These are phyloP conservation scores for Aegle marmelos DNA, from an alignment of 345 rosid genomes.

Conservation along the genomic window DNA sequence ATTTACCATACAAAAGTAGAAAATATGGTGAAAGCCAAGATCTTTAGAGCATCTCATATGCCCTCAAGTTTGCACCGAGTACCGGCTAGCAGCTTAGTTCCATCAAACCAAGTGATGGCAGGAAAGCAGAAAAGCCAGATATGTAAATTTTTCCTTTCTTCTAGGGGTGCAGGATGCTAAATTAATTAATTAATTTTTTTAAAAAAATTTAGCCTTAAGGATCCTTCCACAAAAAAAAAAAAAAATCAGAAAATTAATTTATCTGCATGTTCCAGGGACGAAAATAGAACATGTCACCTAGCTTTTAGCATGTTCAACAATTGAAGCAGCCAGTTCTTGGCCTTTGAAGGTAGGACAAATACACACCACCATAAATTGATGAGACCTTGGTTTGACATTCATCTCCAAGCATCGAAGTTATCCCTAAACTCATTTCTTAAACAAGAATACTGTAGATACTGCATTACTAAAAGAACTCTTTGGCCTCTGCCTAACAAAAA, in stretches of 20 bases:
- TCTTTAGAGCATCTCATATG: neutral
- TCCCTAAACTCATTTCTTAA: neutral
- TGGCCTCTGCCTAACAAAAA: neutral
- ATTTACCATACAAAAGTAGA: neutral
- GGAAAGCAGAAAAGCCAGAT: neutral
- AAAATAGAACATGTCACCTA: neutral
- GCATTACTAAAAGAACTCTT: neutral
- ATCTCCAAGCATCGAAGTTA: neutral
- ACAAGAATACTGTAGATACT: neutral
- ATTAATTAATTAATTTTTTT: too few species aligned
- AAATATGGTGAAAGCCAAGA: neutral
- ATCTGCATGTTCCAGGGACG: neutral
- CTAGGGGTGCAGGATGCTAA: neutral
- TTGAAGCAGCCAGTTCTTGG: neutral
- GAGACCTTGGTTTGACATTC: neutral
- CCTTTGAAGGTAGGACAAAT: neutral
- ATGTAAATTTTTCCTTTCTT: too few species aligned
- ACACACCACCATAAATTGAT: neutral
- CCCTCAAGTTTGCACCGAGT: neutral
- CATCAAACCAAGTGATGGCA: neutral
- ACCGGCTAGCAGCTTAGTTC: constrained; percentile 1
- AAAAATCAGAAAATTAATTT: neutral
- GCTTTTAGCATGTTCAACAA: neutral
- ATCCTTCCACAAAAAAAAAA: neutral
- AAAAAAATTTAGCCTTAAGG: neutral